Evolutionary conservation across 2,329 filamentous ascomycete species (phyloP).

Genomic region (Myriosclerotinia duriaeana): DNA sequence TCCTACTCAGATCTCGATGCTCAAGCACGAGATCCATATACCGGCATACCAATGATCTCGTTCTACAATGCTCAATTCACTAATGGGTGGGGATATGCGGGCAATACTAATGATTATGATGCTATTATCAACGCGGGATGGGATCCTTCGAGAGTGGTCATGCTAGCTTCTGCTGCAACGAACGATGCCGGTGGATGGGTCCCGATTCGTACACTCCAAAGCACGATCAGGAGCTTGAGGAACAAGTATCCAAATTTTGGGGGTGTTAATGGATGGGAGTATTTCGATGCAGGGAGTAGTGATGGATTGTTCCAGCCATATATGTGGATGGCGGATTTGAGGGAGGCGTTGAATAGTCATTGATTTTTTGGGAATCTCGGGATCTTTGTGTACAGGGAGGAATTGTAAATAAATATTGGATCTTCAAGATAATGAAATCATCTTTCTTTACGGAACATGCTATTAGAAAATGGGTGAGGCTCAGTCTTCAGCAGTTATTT

Average conservation of each 20-base stretch:
- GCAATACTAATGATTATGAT: slow-evolving; percentile 18
- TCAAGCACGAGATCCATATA: slow-evolving; percentile 17
- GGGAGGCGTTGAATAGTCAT: slow-evolving; percentile 14
- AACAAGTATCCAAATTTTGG: slow-evolving; percentile 26
- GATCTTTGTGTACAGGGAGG: background rate
- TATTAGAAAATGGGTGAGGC: background rate
- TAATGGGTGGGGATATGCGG: slow-evolving; percentile 24
- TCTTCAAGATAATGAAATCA: background rate
- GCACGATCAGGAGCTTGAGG: slow-evolving; percentile 41
- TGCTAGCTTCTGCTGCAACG: slow-evolving; percentile 13
- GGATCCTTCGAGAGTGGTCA: slow-evolving; percentile 24
- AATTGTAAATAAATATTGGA: background rate
- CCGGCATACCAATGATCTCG: slow-evolving; percentile 11
- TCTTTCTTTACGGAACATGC: background rate
- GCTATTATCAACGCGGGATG: slow-evolving; percentile 25
- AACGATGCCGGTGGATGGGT: slow-evolving; percentile 27
- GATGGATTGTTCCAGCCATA: slow-evolving; percentile 48
- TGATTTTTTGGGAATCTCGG: background rate
- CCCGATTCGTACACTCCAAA: slow-evolving; percentile 26
- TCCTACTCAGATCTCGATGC: slow-evolving; percentile 84
- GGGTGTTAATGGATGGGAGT: slow-evolving; percentile 48
- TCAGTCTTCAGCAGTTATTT: background rate
- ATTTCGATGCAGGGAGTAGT: slow-evolving; percentile 56
- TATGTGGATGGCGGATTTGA: slow-evolving; percentile 24
- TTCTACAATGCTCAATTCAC: slow-evolving; percentile 29